phyloP scores from a whole-genome alignment of 495 filamentous ascomycete species.

The Xanthoparmelia taractica region DNA sequence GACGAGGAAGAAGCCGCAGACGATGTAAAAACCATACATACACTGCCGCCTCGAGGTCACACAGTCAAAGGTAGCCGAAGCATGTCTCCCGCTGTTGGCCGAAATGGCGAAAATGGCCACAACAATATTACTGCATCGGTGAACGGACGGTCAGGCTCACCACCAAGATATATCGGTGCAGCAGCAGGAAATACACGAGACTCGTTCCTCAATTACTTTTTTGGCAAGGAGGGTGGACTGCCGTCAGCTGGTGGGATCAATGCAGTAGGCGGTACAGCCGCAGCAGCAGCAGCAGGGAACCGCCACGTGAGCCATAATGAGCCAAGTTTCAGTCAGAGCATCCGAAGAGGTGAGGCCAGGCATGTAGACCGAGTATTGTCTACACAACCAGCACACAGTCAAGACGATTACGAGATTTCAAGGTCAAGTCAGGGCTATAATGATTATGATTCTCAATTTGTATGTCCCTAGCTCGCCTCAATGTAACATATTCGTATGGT shows the following conservation, averaged over 20 bases:
- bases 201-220: constrained; percentile 97
- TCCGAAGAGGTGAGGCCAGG: constrained; percentile 65
- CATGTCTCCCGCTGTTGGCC: constrained; percentile 71
- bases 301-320: constrained; percentile 71
- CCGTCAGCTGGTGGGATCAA: constrained; percentile 36
- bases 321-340: constrained; percentile 73
- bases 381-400: constrained; percentile 24
- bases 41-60: constrained; percentile 52
- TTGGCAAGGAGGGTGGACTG: constrained; percentile 77
- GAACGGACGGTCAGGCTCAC: constrained; percentile 63
- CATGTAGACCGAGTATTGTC: constrained; percentile 32
- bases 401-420: constrained; percentile 38
- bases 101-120: constrained; percentile 47
- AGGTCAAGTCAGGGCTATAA: constrained; percentile 30
- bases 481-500: not conserved
- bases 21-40: constrained; percentile 40
- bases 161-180: constrained; percentile 49
- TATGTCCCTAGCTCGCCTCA: constrained; percentile 38
- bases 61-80: constrained; percentile 57
- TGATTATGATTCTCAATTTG: constrained; percentile 48
- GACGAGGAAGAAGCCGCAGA: constrained; percentile 59
- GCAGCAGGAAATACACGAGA: constrained; percentile 54
- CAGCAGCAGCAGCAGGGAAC: constrained; percentile 36
- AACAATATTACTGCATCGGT: constrained; percentile 50
- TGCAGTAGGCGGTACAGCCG: constrained; percentile 34